A percentile compares a stretch with the other conserved stretches of the same genome.
These are phyloP conservation scores for Carallia brachiata DNA, from an alignment of 345 rosid species.

Conservation along the genomic window DNA sequence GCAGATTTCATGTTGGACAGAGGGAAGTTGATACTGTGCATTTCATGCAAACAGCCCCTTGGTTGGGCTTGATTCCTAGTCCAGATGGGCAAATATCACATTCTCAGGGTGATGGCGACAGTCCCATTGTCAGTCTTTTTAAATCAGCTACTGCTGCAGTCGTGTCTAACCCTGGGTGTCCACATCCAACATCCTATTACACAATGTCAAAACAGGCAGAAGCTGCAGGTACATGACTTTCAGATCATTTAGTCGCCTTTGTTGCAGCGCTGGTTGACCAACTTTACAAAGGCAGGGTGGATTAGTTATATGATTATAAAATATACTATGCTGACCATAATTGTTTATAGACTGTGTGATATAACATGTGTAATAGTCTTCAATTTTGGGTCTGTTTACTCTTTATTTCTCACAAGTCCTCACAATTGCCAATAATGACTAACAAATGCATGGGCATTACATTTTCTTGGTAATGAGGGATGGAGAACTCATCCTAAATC, in stretches of 20 bases:
- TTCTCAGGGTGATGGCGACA: slow-evolving; percentile 77
- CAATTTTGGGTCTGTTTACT: no score
- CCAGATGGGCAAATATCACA: slow-evolving; percentile 82
- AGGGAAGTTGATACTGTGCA: slow-evolving; percentile 81
- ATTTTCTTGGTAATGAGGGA: no score
- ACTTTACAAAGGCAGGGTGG: not conserved
- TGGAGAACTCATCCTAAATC: no score
- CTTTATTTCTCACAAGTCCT: no score
- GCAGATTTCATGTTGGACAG: slow-evolving; percentile 39
- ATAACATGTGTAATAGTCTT: no score
- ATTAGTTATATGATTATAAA: not conserved
- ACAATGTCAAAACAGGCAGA: slow-evolving; percentile 98
- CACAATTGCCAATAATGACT: no score
- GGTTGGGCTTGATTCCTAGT: slow-evolving; percentile 85
- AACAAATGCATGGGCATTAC: no score
- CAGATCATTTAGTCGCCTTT: not conserved
- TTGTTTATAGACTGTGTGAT: not conserved
- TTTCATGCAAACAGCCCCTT: slow-evolving; percentile 95
- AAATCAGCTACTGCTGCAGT: slow-evolving; percentile 77
- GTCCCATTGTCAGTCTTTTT: slow-evolving; percentile 86
- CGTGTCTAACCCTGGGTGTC: slow-evolving; percentile 71
- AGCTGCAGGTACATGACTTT: slow-evolving; percentile 72
- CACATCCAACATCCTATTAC: slow-evolving; percentile 76
- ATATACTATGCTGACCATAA: not conserved
- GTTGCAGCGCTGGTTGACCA: slow-evolving; percentile 1